A percentile compares a stretch with the other conserved stretches of the same genome.
These are phyloP conservation scores for Boletus semigastroideus DNA, from an alignment of 1,284 basidiomycete species.

Conservation along the genomic window DNA sequence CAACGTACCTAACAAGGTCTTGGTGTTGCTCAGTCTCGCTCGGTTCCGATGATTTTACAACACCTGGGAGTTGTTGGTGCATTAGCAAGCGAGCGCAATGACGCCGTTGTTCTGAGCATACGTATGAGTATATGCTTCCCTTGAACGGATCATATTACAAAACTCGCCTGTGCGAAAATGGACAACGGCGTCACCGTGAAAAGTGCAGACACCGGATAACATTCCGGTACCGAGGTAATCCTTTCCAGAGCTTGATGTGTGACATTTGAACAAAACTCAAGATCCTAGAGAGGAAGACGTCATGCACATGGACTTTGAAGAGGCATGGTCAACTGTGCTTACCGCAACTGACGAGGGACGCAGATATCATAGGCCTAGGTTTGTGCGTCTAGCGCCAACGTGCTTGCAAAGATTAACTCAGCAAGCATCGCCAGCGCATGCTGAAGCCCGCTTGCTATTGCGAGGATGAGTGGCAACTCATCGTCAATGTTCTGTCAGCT, in stretches of 20 bases:
- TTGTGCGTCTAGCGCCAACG: constrained; percentile 53
- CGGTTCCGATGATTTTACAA: no score
- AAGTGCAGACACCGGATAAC: constrained; percentile 69
- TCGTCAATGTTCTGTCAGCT: constrained; percentile 40
- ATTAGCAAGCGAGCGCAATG: constrained; percentile 76
- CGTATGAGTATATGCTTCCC: neutral
- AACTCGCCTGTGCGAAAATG: constrained; percentile 68
- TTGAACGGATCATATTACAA: neutral
- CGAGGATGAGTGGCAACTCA: constrained; percentile 62
- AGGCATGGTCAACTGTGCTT: constrained; percentile 15
- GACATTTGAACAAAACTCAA: constrained; percentile 78
- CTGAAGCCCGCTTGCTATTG: constrained; percentile 69
- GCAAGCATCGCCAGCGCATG: constrained; percentile 83
- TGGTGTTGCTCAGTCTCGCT: no score
- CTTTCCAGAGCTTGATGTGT: constrained; percentile 55
- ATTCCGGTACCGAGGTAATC: constrained; percentile 77
- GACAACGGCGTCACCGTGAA: constrained; percentile 82
- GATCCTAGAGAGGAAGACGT: constrained; percentile 46
- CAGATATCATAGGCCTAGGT: constrained; percentile 80
- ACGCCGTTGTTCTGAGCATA: constrained; percentile 71
- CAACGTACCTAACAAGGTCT: no score
- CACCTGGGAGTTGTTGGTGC: no score
- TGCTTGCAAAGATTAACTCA: constrained; percentile 68
- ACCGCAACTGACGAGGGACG: constrained; percentile 79
- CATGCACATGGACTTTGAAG: neutral